Base-by-base conservation (phyloP, 192 early-diverging fungal genomes). In the Geranomyces variabilis region DNA sequence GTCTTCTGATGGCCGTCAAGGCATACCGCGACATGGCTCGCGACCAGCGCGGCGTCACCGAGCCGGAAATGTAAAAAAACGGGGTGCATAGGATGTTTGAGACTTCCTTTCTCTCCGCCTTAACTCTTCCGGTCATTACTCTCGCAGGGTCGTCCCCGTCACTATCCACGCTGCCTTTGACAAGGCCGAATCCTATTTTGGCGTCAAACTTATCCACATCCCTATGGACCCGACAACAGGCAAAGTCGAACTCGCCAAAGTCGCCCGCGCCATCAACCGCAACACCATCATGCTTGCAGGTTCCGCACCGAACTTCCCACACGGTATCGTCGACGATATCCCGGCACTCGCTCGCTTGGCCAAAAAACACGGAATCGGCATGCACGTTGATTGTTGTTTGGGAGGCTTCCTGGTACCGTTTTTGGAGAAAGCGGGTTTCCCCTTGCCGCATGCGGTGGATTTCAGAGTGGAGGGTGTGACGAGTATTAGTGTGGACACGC, bases 381-480 rank as follows among this genome's bases (percentile, higher is more conserved):
- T 99, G 67, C 96, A 99, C 72, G 91, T 99, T 19, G 96, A 99
- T 77, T 91, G 92, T 80, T 99, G 96, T 80, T 85, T 99, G 43
- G 96, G 96, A 19, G 92, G 93, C 69, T 99, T 99, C 67, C 80
- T 99, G 66, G 89, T 97, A 67, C 93, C 96, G 9, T 96, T 94
- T 81, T 83, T 94, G 24, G 95, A 95, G 77, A 90, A 94, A 78
- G 94, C 95, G 15, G 95, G 95, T 22, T 94, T 93, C 81, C 90
- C 92, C 24, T 85, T 92, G 56, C 73, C 86, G 4, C 82, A 87
- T 57, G 80, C 79, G 17, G 91, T 92, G 76, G 96, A 99, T 75
- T 96, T 96, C 82, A 82, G 95, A 47, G 80, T 97, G 17, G 87
- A 90, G 6, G 94, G 94, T 43, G 94, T 99, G 22, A 99, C 95